Conservation (phyloP, 176 grass and related monocot genomes). For the Zizania latifolia region DNA sequence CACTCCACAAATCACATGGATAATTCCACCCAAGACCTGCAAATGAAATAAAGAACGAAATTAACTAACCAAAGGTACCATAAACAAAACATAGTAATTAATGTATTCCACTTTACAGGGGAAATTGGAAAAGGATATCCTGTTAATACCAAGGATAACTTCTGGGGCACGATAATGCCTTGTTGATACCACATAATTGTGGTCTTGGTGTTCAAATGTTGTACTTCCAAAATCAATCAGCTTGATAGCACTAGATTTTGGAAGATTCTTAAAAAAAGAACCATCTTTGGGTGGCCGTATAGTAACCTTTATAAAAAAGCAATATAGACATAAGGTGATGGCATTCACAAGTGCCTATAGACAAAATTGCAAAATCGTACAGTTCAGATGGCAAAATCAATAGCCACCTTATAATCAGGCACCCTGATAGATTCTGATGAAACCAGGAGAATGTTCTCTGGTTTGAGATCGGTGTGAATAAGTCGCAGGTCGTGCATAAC, state of each 20-base stretch:
- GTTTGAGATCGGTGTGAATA: conserved; percentile 98
- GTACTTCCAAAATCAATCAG: conserved; percentile 95
- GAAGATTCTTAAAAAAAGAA: conserved; percentile 82
- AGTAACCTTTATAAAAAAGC: conserved; percentile 46
- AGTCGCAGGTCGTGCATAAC: conserved; percentile 95
- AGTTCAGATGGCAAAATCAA: neutral
- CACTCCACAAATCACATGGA: conserved; percentile 93
- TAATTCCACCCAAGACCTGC: conserved; percentile 96
- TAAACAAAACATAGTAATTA: conserved; percentile 1
- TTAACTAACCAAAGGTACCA: neutral
- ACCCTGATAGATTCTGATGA: conserved; percentile 69
- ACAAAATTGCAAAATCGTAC: neutral
- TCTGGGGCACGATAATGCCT: conserved; percentile 94
- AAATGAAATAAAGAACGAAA: conserved; percentile 28
- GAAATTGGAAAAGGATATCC: neutral
- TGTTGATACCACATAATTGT: conserved; percentile 90
- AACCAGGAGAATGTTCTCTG: conserved; percentile 97
- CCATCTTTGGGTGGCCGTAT: conserved; percentile 64
- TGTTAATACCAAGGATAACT: conserved; percentile 90
- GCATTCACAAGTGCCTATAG: neutral
- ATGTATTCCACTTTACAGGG: neutral
- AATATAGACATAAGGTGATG: neutral
- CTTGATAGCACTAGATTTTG: conserved; percentile 94
- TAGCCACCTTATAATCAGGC: conserved; percentile 77
- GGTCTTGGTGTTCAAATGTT: conserved; percentile 89